Evolutionary conservation across 1,284 basidiomycete genomes (phyloP).

Genomic region (Austroboletus novae-zelandiae): DNA sequence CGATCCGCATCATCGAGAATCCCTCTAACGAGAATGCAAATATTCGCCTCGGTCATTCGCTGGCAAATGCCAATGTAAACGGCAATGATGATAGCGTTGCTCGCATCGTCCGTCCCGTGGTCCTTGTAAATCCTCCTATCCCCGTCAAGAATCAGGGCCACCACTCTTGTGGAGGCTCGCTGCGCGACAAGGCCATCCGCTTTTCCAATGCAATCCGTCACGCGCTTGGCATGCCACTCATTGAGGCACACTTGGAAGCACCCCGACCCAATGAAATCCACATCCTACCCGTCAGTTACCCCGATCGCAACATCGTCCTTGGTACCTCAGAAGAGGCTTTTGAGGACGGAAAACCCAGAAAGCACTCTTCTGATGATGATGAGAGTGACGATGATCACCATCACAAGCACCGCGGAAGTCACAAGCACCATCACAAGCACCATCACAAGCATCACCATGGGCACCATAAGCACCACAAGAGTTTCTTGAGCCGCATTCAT

Average conservation of each 20-base stretch:
- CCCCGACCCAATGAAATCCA: conserved; percentile 12
- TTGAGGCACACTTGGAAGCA: conserved; percentile 15
- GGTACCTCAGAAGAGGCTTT: conserved; percentile 2
- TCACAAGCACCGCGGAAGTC: background rate
- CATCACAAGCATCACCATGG: conserved; percentile 16
- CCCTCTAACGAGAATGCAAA: conserved; percentile 30
- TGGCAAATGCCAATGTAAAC: conserved; percentile 33
- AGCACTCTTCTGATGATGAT: conserved; percentile 14
- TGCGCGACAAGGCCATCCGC: conserved; percentile 34
- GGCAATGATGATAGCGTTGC: conserved; percentile 32
- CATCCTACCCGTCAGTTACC: conserved; percentile 17
- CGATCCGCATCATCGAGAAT: conserved; percentile 21
- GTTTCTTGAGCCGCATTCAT: conserved; percentile 60
- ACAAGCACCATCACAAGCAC: background rate
- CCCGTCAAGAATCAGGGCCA: conserved; percentile 11
- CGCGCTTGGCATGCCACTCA: conserved; percentile 29
- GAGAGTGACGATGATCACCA: conserved; percentile 24
- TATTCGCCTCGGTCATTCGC: conserved; percentile 30
- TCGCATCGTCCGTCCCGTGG: conserved; percentile 20
- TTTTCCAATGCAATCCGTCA: conserved; percentile 32
- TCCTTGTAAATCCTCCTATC: conserved; percentile 3
- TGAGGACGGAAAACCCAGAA: conserved; percentile 13
- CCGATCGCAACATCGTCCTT: conserved; percentile 3
- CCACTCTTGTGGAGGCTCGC: conserved; percentile 30
- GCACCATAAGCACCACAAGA: conserved; percentile 31